Evolutionary conservation across 2,329 filamentous ascomycete genomes (phyloP).

Genomic region (Aphanocladium album): DNA sequence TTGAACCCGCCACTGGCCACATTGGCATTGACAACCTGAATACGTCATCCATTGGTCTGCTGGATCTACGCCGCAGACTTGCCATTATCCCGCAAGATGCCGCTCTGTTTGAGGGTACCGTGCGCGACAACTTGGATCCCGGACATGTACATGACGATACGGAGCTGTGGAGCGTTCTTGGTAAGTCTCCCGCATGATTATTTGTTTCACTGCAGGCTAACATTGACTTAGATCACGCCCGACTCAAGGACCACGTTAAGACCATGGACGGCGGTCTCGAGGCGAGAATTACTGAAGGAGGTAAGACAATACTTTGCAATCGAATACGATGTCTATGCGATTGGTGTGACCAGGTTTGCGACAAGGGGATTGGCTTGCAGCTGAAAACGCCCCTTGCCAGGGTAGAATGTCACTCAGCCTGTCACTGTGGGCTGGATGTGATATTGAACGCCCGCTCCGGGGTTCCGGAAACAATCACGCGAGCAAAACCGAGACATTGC

Average conservation of each 20-base stretch:
- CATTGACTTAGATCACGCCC: slow-evolving; percentile 68
- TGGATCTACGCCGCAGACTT: slow-evolving; percentile 81
- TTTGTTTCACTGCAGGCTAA: slow-evolving; percentile 7
- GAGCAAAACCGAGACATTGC: neutral
- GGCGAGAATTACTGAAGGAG: slow-evolving; percentile 88
- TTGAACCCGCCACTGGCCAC: slow-evolving; percentile 76
- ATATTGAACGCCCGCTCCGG: neutral
- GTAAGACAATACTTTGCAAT: slow-evolving; percentile 47
- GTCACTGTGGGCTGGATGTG: neutral
- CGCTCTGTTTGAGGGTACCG: slow-evolving; percentile 86
- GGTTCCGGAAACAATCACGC: neutral
- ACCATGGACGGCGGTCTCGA: slow-evolving; percentile 87
- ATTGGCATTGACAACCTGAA: slow-evolving; percentile 88
- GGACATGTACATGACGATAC: slow-evolving; percentile 94
- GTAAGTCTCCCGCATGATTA: slow-evolving; percentile 47
- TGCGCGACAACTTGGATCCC: slow-evolving; percentile 93
- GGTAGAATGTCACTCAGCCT: neutral
- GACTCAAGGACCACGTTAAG: slow-evolving; percentile 83
- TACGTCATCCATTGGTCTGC: slow-evolving; percentile 81
- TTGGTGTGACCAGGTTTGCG: neutral
- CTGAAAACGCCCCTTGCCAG: neutral
- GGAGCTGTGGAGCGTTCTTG: slow-evolving; percentile 91
- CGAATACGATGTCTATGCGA: slow-evolving; percentile 11
- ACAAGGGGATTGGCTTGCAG: neutral
- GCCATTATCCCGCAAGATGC: slow-evolving; percentile 98